Evolutionary conservation across 2,329 filamentous ascomycete species (phyloP).

Genomic region (Alternaria postmessia): DNA sequence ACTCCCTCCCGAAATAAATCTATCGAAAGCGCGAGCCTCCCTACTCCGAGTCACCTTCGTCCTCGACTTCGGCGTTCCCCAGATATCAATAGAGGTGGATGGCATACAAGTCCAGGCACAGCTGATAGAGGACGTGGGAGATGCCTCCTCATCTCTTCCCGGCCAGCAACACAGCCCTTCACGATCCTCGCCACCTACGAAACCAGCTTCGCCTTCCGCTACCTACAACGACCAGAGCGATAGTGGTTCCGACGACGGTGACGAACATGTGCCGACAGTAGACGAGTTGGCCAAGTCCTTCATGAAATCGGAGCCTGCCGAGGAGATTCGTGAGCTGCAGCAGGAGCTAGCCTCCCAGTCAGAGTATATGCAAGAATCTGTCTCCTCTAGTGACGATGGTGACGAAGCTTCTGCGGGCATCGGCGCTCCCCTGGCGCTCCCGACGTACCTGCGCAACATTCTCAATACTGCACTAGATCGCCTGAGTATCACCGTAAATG

Average conservation of each 20-base stretch:
- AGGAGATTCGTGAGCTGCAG: slow-evolving; percentile 73
- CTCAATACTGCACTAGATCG: slow-evolving; percentile 78
- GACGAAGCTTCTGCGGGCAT: slow-evolving; percentile 71
- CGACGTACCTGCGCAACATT: slow-evolving; percentile 74
- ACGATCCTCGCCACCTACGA: slow-evolving; percentile 16
- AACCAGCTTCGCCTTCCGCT: slow-evolving; percentile 18
- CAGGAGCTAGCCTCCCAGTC: slow-evolving; percentile 71
- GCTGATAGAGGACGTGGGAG: slow-evolving; percentile 28
- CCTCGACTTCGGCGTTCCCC: slow-evolving; percentile 84
- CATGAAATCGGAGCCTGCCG: slow-evolving; percentile 72
- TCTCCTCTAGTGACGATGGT: slow-evolving; percentile 67
- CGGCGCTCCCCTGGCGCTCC: slow-evolving; percentile 73
- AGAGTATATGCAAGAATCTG: slow-evolving; percentile 68
- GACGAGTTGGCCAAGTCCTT: slow-evolving; percentile 81
- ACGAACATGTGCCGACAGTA: slow-evolving; percentile 67
- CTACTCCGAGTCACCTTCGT: slow-evolving; percentile 83
- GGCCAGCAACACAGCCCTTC: slow-evolving; percentile 14
- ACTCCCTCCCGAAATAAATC: slow-evolving; percentile 70
- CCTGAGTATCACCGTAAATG: slow-evolving; percentile 70
- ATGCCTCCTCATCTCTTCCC: slow-evolving; percentile 10
- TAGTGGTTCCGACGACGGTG: slow-evolving; percentile 39
- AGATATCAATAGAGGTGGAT: slow-evolving; percentile 82
- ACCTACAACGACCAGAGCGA: slow-evolving; percentile 25
- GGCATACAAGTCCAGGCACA: slow-evolving; percentile 74
- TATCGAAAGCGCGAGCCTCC: slow-evolving; percentile 77